These are phyloP conservation scores for Ophidiomyces ophidiicola DNA, from an alignment of 2,329 filamentous ascomycete species.

Conservation along the genomic window DNA sequence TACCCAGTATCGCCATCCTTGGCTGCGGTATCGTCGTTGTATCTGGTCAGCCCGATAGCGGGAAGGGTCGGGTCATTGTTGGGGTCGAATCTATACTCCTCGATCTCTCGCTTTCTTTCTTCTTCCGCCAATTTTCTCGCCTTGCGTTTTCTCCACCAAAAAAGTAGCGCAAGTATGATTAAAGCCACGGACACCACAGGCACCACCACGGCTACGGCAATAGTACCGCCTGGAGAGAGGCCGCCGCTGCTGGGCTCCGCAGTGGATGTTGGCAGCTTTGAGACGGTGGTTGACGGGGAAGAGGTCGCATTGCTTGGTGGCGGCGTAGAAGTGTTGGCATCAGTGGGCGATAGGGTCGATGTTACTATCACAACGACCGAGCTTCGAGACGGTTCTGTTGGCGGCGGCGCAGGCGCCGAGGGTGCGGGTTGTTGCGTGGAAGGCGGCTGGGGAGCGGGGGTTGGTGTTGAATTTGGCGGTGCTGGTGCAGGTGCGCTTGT, in stretches of 20 bases:
- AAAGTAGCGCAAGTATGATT: conserved; percentile 62
- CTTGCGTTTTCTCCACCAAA: conserved; percentile 82
- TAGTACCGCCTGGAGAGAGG: conserved; percentile 49
- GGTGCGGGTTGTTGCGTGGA: background rate
- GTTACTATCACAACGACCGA: conserved; percentile 19
- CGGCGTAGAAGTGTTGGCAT: conserved; percentile 4
- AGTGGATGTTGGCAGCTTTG: conserved; percentile 20
- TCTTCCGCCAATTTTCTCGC: conserved; percentile 74
- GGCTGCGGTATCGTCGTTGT: conserved; percentile 49
- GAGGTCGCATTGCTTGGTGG: conserved; percentile 6
- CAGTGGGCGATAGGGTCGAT: conserved; percentile 16
- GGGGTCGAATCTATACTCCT: conserved; percentile 96
- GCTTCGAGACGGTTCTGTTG: conserved; percentile 1
- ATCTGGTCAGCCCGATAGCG: conserved; percentile 38
- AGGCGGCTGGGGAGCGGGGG: conserved; percentile 5
- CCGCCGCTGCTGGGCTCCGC: conserved; percentile 24
- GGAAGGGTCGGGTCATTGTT: conserved; percentile 80
- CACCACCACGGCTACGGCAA: conserved; percentile 86
- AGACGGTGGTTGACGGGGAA: conserved; percentile 15
- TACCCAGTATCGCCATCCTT: conserved; percentile 59
- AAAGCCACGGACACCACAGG: conserved; percentile 80
- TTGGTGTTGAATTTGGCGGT: conserved; percentile 9
- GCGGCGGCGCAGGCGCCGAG: background rate
- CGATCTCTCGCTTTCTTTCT: conserved; percentile 83
- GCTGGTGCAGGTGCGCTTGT: conserved; percentile 10